Evolutionary conservation across 1,284 basidiomycete genomes (phyloP), one percentile per base, ranked within the genome.

Genomic region (Wolfiporia cocos): DNA sequence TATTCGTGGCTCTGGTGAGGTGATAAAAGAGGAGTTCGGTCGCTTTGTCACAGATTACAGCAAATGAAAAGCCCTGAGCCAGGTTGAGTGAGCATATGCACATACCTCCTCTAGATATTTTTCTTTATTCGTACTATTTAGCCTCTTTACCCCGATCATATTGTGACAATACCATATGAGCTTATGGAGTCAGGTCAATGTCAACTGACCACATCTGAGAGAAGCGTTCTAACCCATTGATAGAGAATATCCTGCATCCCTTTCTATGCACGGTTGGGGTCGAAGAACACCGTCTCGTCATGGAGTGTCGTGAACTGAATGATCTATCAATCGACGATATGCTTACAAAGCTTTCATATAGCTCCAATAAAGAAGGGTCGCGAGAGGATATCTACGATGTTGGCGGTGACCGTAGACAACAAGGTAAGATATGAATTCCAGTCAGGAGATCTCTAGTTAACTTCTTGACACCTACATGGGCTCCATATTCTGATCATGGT

Each of bases 401-500:
- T 9, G 77, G 77, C 18, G 79, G 79, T 3, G 69, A 69, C 43
- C 64, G 72, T 33, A 67, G 66, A 48, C 76, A 80, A 50, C 62
- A 78, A 60, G 71, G 76, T 77, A 46, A n/a, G n/a, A n/a, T n/a
- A 41, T 65, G 18, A 10, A 21, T 26, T 7, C 18, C 20, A 6
- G 1, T 23, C 11, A 5, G 3, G 4, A 17, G 3, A 9, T 14
- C 17, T 3, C 18, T 30, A 29, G 14, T 39, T 24, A 2, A 21
- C 33, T n/a, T 17, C 7, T 22, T 34, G 14, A 19, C 20, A 77
- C 75, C 71, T 43, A 68, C 71, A 3, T 81, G 78, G 78, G 73
- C 73, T 2, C 74, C 78, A 26, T 81, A 72, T 52, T 80, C 81
- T 46, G 77, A 82, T 41, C 74, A 79, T 55, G 74, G 76, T 78